These are phyloP conservation scores for Talaromyces sp. DNA, from an alignment of 2,329 filamentous ascomycete species.

Conservation along the genomic window DNA sequence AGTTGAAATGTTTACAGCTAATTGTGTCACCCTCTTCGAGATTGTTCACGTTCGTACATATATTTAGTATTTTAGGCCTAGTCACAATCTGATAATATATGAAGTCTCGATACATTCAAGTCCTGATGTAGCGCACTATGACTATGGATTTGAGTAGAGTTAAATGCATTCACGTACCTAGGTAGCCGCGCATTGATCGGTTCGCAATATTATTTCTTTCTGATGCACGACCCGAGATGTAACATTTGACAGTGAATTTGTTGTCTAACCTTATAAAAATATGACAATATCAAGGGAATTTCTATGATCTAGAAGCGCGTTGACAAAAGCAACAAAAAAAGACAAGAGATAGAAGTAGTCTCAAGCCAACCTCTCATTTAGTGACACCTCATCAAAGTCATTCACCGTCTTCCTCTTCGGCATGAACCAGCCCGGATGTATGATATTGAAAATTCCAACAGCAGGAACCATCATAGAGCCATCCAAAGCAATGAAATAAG, in stretches of 20 bases:
- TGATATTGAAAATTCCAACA: conserved; percentile 44
- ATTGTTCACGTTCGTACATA: neutral
- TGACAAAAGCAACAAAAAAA: neutral
- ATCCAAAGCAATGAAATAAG: conserved; percentile 51
- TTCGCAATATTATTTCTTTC: neutral
- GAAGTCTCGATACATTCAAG: neutral
- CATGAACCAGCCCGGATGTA: conserved; percentile 45
- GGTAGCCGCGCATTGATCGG: neutral
- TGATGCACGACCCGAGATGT: neutral
- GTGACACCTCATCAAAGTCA: conserved; percentile 10
- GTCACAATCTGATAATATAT: neutral
- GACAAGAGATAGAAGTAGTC: neutral
- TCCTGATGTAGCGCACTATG: neutral
- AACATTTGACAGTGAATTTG: too few species aligned
- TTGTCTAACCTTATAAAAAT: neutral
- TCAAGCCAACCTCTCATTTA: conserved; percentile 9
- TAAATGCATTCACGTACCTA: neutral
- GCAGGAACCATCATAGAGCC: conserved; percentile 49
- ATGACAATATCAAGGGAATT: neutral
- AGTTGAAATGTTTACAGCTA: neutral
- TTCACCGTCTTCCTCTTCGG: conserved; percentile 22
- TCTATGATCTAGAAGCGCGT: neutral
- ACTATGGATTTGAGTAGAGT: neutral
- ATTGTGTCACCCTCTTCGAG: neutral
- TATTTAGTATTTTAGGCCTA: neutral